Base-by-base conservation (phyloP, 225 moss, liverwort and hornwort species). In the Pseudoscleropodium purum region DNA sequence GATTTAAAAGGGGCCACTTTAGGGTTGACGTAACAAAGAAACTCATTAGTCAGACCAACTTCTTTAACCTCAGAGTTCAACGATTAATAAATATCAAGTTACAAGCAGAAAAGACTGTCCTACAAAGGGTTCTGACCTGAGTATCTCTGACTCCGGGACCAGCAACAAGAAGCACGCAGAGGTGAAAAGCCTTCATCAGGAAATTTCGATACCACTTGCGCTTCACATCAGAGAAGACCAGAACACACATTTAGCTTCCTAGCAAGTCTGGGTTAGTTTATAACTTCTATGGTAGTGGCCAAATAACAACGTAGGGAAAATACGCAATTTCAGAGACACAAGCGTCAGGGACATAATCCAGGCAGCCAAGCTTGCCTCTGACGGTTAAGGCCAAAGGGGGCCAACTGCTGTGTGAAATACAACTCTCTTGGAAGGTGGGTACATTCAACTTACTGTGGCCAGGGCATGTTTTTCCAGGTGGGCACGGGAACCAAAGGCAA, bases 151-250 rank as follows among this genome's bases (percentile, higher is more conserved):
- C 89, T 84, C 95, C 97, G 62, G 97, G 92, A 87, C 99, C 99
- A 90, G 99, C 97, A 86, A 96, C 99, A 47, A 99, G 84, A 72
- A 99, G 95, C 82, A 99, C 97, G 81, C 97, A 97, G 36, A 97
- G 79, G 81, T 99, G 99, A 88, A 99, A 99, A 79, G 94, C 97
- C 89, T 97, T 97, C 97, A 97, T 97, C 91, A 99, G 91, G 39
- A 97, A 89, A 87, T 96, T 97, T 59, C 99, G 95, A 87, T 97
- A 97, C 99, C 99, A 99, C 92, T 94, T 97, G 76, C 99, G 96
- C 91, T 97, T 91, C 91, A 93, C 79, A 86, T 67, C 84, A 90
- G 36, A 67, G 88, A 79, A 91, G 59, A 86, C 65, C 73, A 66
- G 63, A 89, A 70, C 51, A 34, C 74, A 84, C 59, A 90, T 62